Conservation (phyloP, 2,329 filamentous ascomycete species). For the Scortechinia acanthostroma region DNA sequence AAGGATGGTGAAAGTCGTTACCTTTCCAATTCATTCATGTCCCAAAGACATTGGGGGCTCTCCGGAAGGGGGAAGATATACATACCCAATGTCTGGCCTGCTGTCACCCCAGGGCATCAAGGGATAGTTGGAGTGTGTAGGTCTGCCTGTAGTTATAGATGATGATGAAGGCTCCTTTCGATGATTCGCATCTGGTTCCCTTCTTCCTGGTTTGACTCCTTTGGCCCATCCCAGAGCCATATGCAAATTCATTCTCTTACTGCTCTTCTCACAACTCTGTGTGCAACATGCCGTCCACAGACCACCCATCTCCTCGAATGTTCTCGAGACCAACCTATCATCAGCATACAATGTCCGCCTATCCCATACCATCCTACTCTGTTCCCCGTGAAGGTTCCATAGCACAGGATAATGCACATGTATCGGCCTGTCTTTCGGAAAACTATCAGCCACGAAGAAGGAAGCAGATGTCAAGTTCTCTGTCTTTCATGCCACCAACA, state of each 20-base stretch:
- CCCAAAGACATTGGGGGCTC: conserved; percentile 14
- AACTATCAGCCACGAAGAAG: conserved; percentile 7
- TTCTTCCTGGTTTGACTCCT: too few relatives aligned
- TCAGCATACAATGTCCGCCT: not conserved
- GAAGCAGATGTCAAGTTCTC: conserved; percentile 18
- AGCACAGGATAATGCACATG: too few relatives aligned
- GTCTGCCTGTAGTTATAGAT: not conserved
- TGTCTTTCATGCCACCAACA: conserved; percentile 20
- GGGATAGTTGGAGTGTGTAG: not conserved
- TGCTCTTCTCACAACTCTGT: too few relatives aligned
- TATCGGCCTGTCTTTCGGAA: not conserved
- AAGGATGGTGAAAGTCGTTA: conserved; percentile 19
- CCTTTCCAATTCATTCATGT: conserved; percentile 12
- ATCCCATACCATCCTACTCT: conserved; percentile 5
- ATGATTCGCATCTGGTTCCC: too few relatives aligned
- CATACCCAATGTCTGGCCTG: not conserved
- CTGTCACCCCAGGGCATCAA: not conserved
- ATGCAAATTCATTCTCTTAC: too few relatives aligned
- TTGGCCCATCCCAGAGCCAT: too few relatives aligned
- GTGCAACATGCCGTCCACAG: too few relatives aligned
- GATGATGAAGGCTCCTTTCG: not conserved
- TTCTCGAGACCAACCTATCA: too few relatives aligned
- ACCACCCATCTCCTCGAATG: too few relatives aligned
- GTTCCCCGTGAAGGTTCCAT: conserved; percentile 10
- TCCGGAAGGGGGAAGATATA: conserved; percentile 13